Evolutionary conservation across 2,329 filamentous ascomycete genomes (phyloP), one percentile per base, ranked within the genome.

Genomic region (Cladophialophora carrionii): DNA sequence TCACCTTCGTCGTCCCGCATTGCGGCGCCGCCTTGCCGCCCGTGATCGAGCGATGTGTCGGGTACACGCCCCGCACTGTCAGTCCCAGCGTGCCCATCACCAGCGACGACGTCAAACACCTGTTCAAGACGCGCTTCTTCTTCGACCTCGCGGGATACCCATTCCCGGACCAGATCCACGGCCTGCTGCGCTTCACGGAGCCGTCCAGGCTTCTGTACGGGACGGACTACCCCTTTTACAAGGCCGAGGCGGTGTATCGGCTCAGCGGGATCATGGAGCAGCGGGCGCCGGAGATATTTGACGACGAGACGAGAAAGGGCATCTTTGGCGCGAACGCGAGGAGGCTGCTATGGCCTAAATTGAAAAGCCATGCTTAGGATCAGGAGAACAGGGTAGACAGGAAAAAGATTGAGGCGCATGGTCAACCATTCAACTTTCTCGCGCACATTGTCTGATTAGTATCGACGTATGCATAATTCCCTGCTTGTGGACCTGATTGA

Each of bases 1-100:
- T 84, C 60, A 78, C 70, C 0, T 79, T 79, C 70, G 78, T 85
- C 31, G 72, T 84, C 7, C 79, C 82, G 0, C 83, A 84, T 65
- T 73, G 76, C 7, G 82, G 81, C 2, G 81, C 80, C 0, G 75
- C 76, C 0, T 66, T 82, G 7, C 78, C 80, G 1, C 57, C 66
- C 8, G n/a, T 66, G 14, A 46, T 66, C 22, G 62, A 63, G 43
- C 51, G 66, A 4, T 63, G 62, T 43, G 41, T 60, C 3, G 49
- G 54, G 2, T 64, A 54, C 29, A 55, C 54, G 31, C 14, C 46
- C 1, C 58, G 60, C 12, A 29, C 57, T 4, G 14, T 48, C 22
- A 41, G 17, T 24, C 22, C 22, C 10, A 49, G 32, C 24, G 48
- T 31, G 26, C n/a, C 52, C 29, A 31, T 68, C 4, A 32, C 29